These are phyloP conservation scores for Pseudognaphalium luteoalbum DNA, from an alignment of 129 eudicot species.

Conservation along the genomic window DNA sequence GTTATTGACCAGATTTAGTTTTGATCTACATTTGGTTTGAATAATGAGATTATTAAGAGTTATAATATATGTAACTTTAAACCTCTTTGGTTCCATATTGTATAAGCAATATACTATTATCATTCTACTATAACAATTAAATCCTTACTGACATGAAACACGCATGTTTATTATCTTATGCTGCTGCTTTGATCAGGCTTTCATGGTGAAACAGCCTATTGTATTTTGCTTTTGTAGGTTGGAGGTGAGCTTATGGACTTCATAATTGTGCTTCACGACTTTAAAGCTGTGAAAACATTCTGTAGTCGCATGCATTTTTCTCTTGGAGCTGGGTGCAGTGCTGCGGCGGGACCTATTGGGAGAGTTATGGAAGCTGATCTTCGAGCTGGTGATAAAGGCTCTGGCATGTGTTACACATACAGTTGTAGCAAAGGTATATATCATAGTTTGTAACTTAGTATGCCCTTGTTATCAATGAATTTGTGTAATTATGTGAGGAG, in stretches of 20 bases:
- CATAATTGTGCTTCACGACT: slow-evolving; percentile 93
- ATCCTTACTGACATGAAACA: neutral
- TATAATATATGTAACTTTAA: too few relatives aligned
- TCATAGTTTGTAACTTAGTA: neutral
- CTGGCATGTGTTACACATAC: slow-evolving; percentile 97
- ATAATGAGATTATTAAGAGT: too few relatives aligned
- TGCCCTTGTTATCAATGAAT: neutral
- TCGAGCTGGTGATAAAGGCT: slow-evolving; percentile 96
- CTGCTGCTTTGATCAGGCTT: slow-evolving; percentile 5
- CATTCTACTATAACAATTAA: neutral
- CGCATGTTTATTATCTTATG: slow-evolving; percentile 4
- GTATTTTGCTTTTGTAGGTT: slow-evolving; percentile 44
- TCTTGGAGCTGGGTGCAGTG: slow-evolving; percentile 99
- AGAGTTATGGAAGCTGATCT: slow-evolving; percentile 97
- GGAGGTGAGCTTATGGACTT: slow-evolving; percentile 99
- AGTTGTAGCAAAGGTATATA: slow-evolving; percentile 95
- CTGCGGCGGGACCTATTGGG: slow-evolving; percentile 98
- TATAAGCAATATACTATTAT: slow-evolving; percentile 2
- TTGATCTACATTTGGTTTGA: too few relatives aligned
- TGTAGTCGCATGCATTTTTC: slow-evolving; percentile 98
- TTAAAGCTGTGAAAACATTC: slow-evolving; percentile 91
- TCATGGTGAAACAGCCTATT: slow-evolving; percentile 6
- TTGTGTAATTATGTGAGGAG: neutral
- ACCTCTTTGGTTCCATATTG: neutral
- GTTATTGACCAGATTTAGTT: neutral